Evolutionary conservation across 164 flowering plant species (phyloP), one percentile per base, ranked within the genome.

Genomic region (Nelumbo lutea): DNA sequence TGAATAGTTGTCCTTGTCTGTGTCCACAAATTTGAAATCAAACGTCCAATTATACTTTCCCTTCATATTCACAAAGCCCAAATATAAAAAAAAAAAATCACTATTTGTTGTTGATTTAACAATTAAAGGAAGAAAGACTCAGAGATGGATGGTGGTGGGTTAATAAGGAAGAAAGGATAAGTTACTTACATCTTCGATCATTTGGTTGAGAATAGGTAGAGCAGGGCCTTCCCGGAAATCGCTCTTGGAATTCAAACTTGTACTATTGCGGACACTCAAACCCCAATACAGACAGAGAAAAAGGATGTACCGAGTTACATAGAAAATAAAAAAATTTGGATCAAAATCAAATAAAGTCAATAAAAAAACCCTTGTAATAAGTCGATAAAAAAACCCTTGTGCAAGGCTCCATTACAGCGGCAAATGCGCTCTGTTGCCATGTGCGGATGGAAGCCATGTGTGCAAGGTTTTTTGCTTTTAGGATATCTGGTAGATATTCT

Each of bases 191-290:
- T 93, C 97, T 74, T 80, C 81, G 27, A 95, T 15, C 85, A 95
- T 67, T 68, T 82, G 78, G 66, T 95, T 97, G 53, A 95, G 94
- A 70, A 87, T 87, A 1, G 97, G 97, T 78, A 95, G 38, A 27
- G 99, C 99, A 47, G 97, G 97, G 70, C 97, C 97, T 82, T 91
- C 98, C 68, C 73, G 83, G 88, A 95, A 95, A 1, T 95, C 97
- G 56, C 92, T 92, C 78, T 92, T 95, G 87, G 27, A 27, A 0
- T 27, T 27, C 27, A 27, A 27, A 27, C 27, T 27, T 27, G 27
- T 27, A 27, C 27, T 27, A 27, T 27, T 27, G 27, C 27, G 27
- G 27, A 27, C 27, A 27, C 27, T 27, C 27, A 27, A 27, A 27
- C 27, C n/a, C n/a, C n/a, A n/a, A n/a, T n/a, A n/a, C n/a, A n/a